These are phyloP conservation scores for Penicillium sp. DNA, from an alignment of 2,329 filamentous ascomycete species.

Conservation along the genomic window DNA sequence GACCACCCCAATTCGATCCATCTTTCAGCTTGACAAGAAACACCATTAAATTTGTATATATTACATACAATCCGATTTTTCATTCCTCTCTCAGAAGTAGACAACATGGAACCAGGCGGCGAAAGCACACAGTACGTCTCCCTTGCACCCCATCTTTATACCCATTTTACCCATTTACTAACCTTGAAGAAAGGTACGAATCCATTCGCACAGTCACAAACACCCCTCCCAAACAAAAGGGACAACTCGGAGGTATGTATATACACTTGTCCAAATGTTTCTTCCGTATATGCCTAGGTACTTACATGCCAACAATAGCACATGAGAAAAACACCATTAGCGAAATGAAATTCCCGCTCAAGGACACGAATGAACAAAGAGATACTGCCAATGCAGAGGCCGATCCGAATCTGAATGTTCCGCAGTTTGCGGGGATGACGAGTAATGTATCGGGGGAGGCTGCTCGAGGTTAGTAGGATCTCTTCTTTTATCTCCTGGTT, in stretches of 20 bases:
- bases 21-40: not conserved
- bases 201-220: slow-evolving; percentile 49
- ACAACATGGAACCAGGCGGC: slow-evolving; percentile 11
- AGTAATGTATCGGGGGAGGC: slow-evolving; percentile 34
- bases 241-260: slow-evolving; percentile 52
- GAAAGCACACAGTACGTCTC: slow-evolving; percentile 11
- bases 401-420: slow-evolving; percentile 48
- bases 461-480: slow-evolving; percentile 32
- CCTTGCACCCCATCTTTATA: not conserved
- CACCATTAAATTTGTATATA: not conserved
- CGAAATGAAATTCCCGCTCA: slow-evolving; percentile 24
- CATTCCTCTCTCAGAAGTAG: not conserved
- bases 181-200: slow-evolving; percentile 50
- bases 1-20: not conserved
- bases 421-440: slow-evolving; percentile 53
- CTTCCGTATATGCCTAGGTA: not conserved
- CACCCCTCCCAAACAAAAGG: slow-evolving; percentile 51
- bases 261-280: too few relatives aligned
- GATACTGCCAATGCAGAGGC: slow-evolving; percentile 50
- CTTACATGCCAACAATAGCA: slow-evolving; percentile 7
- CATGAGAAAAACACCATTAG: slow-evolving; percentile 30
- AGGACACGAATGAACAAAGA: slow-evolving; percentile 29
- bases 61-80: not conserved
- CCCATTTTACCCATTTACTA: not conserved
- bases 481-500: not conserved